phyloP scores from a whole-genome alignment of 1,284 basidiomycete genomes.

The Cryptococcus hybrid region DNA sequence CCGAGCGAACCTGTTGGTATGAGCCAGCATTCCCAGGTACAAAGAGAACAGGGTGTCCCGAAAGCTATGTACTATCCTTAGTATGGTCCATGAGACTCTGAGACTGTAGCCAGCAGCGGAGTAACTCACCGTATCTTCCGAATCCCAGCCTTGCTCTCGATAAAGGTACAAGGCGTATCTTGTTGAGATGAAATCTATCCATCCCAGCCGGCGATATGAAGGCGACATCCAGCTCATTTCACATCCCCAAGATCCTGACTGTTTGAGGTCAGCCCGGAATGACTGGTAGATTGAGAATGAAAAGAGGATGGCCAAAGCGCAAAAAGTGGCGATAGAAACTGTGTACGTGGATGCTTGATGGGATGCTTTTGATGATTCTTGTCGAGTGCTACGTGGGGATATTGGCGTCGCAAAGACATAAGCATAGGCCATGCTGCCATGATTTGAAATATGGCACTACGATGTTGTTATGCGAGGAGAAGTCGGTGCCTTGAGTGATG shows the following conservation, averaged over 20 bases:
- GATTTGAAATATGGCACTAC: no score
- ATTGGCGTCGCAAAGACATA: no score
- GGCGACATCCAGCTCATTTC: slow-evolving; percentile 98
- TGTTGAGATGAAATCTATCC: slow-evolving; percentile 60
- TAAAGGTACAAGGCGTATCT: slow-evolving; percentile 88
- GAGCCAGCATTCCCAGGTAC: slow-evolving; percentile 97
- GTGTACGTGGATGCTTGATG: no score
- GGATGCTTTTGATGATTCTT: no score
- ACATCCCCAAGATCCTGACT: slow-evolving; percentile 56
- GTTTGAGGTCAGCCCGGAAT: slow-evolving; percentile 8
- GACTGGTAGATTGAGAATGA: slow-evolving; percentile 2
- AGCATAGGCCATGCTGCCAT: no score
- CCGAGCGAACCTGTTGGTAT: slow-evolving; percentile 88
- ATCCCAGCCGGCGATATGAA: slow-evolving; percentile 63
- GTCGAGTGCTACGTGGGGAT: no score
- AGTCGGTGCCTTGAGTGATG: no score
- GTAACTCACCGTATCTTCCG: slow-evolving; percentile 56
- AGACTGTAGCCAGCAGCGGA: no score
- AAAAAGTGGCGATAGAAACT: no score
- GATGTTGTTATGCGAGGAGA: no score
- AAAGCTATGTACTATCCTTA: slow-evolving; percentile 45
- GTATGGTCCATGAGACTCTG: no score
- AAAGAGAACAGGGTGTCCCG: slow-evolving; percentile 81
- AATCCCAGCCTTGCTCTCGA: slow-evolving; percentile 83
- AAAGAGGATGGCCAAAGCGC: not conserved